Base-by-base conservation (phyloP, 164 flowering plant species). In the Litsea cubeba region DNA sequence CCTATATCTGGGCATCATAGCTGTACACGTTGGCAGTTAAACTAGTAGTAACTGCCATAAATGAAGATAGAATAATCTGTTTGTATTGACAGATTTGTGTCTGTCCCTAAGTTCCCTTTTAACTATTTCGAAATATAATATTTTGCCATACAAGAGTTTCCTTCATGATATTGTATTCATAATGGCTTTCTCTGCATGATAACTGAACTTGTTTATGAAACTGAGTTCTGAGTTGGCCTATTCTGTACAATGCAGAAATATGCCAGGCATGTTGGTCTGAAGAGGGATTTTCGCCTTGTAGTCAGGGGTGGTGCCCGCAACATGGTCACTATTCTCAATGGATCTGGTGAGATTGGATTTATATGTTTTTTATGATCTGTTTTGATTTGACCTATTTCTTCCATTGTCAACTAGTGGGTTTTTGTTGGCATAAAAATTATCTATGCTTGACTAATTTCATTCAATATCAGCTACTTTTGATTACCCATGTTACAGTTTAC, bases 221-320 rank as follows among this genome's bases (percentile, higher is more conserved):
- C 25, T 28, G 22, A 12, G 50, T 65, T 14, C 25, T 72, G 65
- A 78, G 28, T 70, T 72, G 2, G 51, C 14, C 60, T 54, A 58
- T 57, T 65, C 24, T 64, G 67, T 17, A 75, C 17, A 74, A 50
- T 83, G 74, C 82, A 96, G 99, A 96, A 92, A 88, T 96, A 94
- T 84, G 97, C 97, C 66, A 92, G 90, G 79, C 72, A 91, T 86
- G 97, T 96, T 78, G 99, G 99, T 32, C 71, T 90, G 82, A 96
- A 92, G 90, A 88, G 97, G 83, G 97, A 92, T 80, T 94, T 96
- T 76, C 95, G 99, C 65, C 91, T 96, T 62, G 98, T 90, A 18
- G 98, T 94, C 2, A 85, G 99, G 74, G 99, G 99, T 82, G 94
- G 91, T 79, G 98, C 99, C 76, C 94, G 97, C 65, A 94, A 94